phyloP scores from a whole-genome alignment of 202 grass and related monocot genomes.

The Schoenoplectus triqueter region DNA sequence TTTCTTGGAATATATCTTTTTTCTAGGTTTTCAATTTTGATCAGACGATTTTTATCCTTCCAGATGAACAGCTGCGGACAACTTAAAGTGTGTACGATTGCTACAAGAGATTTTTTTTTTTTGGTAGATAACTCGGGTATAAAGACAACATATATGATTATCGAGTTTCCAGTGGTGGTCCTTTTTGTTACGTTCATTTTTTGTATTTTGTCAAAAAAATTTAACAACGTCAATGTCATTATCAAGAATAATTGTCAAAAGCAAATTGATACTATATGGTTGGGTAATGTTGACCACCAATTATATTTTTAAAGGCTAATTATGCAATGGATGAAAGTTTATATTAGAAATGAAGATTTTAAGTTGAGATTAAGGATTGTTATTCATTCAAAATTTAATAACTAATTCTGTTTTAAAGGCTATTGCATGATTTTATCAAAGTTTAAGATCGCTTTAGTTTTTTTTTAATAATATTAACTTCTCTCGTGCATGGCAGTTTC shows the following conservation, averaged over 20 bases:
- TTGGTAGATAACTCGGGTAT: neutral
- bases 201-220: too few species aligned
- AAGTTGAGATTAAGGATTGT: too few species aligned
- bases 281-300: too few species aligned
- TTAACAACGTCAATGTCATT: too few species aligned
- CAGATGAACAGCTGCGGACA: neutral
- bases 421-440: neutral
- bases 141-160: neutral
- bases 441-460: neutral
- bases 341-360: too few species aligned
- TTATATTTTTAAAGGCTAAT: too few species aligned
- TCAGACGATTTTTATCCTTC: neutral
- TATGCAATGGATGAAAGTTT: too few species aligned
- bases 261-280: too few species aligned
- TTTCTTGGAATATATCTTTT: neutral
- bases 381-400: neutral
- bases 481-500: too few species aligned
- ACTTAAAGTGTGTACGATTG: neutral
- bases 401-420: neutral
- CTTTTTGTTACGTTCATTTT: neutral
- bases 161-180: neutral
- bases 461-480: too few species aligned
- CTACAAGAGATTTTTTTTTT: constrained; percentile 23
- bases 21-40: neutral
- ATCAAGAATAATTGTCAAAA: too few species aligned